Conservation (phyloP, 208 protist genomes). For the Wallacemonas sp. region DNA sequence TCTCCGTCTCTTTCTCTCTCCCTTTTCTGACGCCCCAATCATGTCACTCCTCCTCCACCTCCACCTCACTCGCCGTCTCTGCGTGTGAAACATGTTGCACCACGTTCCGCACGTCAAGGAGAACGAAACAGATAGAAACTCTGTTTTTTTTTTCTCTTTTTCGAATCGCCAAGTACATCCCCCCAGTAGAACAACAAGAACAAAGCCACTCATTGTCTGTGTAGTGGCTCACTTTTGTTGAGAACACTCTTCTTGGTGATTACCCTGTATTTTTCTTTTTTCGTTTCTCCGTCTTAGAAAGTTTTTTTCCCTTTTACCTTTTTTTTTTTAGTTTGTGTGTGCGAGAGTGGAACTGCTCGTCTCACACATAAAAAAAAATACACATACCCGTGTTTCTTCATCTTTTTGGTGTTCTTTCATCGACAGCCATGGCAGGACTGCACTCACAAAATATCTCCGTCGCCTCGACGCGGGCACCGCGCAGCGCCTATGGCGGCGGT, state of each 20-base stretch:
- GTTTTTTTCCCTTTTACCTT: constrained; percentile 7
- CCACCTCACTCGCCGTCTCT: too few species aligned
- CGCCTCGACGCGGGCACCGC: constrained; percentile 39
- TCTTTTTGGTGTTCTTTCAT: constrained; percentile 14
- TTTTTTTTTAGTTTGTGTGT: constrained; percentile 5
- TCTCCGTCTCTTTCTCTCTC: too few species aligned
- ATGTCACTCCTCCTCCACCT: too few species aligned
- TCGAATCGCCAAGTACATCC: too few species aligned
- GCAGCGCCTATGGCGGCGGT: constrained; percentile 17
- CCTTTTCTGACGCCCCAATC: too few species aligned
- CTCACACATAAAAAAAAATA: too few species aligned
- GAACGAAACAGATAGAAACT: too few species aligned
- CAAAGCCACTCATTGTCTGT: not conserved
- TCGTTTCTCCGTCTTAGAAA: not conserved
- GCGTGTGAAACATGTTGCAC: too few species aligned
- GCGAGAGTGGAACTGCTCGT: not conserved
- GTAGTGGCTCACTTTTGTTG: not conserved
- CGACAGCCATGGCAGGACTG: constrained; percentile 63
- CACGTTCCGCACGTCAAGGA: too few species aligned
- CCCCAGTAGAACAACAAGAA: not conserved
- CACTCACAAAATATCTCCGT: constrained; percentile 83
- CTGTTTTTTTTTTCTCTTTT: constrained; percentile 17
- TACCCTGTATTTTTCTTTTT: not conserved
- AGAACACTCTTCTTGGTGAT: not conserved
- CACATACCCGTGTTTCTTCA: constrained; percentile 13